These are phyloP conservation scores for Xylaria sp. DNA, from an alignment of 2,329 filamentous ascomycete genomes.

Conservation along the genomic window DNA sequence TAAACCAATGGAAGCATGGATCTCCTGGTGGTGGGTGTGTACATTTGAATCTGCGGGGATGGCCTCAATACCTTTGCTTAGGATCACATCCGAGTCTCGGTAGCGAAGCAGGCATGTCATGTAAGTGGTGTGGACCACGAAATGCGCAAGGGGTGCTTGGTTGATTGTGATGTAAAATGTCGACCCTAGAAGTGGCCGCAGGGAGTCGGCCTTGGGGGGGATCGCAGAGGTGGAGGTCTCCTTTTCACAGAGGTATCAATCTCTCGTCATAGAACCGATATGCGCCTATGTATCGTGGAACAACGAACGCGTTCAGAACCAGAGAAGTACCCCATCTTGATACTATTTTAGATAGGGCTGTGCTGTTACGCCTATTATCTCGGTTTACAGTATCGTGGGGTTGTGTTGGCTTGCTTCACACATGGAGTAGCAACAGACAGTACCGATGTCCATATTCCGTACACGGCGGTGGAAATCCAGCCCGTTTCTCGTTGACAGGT, in stretches of 20 bases:
- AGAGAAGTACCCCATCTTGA: conserved; percentile 6
- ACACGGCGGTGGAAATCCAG: not conserved
- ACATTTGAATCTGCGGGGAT: conserved; percentile 31
- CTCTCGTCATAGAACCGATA: conserved; percentile 25
- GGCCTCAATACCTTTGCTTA: conserved; percentile 25
- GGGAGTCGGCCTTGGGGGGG: conserved; percentile 27
- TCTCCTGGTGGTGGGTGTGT: conserved; percentile 33
- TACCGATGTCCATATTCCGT: conserved; percentile 3
- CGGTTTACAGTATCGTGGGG: conserved; percentile 6
- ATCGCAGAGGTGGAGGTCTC: conserved; percentile 18
- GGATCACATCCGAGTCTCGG: conserved; percentile 32
- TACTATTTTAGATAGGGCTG: conserved; percentile 9
- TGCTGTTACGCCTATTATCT: conserved; percentile 11
- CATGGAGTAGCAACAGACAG: conserved; percentile 5
- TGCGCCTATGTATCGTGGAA: conserved; percentile 11
- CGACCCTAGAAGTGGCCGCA: conserved; percentile 26
- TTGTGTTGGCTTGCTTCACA: conserved; percentile 2
- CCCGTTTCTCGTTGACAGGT: not conserved
- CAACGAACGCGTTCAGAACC: conserved; percentile 6
- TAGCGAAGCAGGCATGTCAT: conserved; percentile 31
- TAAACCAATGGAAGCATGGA: conserved; percentile 37
- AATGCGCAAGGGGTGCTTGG: conserved; percentile 29
- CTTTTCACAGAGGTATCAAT: conserved; percentile 23
- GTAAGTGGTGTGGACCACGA: conserved; percentile 27
- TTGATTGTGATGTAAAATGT: conserved; percentile 26